Conservation (phyloP, 2,329 filamentous ascomycete genomes). For the Penicillium sp. region DNA sequence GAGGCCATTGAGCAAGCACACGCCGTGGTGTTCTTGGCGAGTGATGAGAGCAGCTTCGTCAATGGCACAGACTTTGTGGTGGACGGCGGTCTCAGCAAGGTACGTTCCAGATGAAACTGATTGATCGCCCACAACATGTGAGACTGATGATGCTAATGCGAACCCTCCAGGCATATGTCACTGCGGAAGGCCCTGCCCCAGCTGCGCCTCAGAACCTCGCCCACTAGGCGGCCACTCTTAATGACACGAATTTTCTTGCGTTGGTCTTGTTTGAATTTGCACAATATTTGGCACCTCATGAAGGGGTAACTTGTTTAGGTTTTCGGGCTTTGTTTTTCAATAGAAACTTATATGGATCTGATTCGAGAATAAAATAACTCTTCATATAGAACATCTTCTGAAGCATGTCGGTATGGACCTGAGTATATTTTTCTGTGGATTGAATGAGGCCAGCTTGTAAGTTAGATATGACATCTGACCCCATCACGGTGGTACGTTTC, state of each 20-base stretch:
- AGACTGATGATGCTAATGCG: conserved; percentile 18
- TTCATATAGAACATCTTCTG: not conserved
- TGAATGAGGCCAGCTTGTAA: not conserved
- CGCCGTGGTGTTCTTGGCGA: conserved; percentile 84
- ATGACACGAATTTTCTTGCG: conserved; percentile 14
- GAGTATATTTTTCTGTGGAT: not conserved
- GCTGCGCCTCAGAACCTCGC: conserved; percentile 59
- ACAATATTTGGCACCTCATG: not conserved
- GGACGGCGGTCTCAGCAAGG: conserved; percentile 87
- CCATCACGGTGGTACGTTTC: not conserved
- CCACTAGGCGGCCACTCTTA: conserved; percentile 7
- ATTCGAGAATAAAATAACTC: not conserved
- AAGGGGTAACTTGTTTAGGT: not conserved
- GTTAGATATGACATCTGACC: not conserved
- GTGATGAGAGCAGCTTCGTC: conserved; percentile 87
- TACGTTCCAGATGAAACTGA: conserved; percentile 16
- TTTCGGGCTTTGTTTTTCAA: conserved; percentile 5
- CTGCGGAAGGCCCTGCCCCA: conserved; percentile 63
- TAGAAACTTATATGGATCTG: conserved; percentile 1
- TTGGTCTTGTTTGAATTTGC: conserved; percentile 4
- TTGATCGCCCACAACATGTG: not conserved
- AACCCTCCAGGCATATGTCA: conserved; percentile 69
- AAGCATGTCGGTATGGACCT: not conserved
- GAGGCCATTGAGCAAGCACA: conserved; percentile 95
- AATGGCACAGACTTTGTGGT: conserved; percentile 93